phyloP scores from a whole-genome alignment of 2,329 filamentous ascomycete species.

The Neofusicoccum umdonicola region DNA sequence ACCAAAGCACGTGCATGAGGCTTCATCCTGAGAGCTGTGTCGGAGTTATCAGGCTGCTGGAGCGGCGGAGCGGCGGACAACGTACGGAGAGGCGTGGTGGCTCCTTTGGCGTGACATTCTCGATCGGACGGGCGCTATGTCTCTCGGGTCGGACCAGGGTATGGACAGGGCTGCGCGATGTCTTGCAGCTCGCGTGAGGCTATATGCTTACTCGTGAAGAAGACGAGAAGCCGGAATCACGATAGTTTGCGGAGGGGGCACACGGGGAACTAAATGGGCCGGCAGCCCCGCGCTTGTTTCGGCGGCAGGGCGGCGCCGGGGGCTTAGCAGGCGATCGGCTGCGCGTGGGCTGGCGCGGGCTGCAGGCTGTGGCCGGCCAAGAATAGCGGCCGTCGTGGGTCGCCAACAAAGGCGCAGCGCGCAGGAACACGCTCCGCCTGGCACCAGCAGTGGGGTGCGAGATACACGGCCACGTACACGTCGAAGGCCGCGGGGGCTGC shows the following conservation, averaged over 20 bases:
- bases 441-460: neutral
- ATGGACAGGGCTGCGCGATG: neutral
- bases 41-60: neutral
- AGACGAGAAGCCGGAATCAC: neutral
- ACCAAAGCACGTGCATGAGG: neutral
- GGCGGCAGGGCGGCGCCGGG: neutral
- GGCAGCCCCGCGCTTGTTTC: neutral
- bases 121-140: neutral
- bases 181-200: conserved; percentile 1
- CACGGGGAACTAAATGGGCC: conserved; percentile 2
- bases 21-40: neutral
- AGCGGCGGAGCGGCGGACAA: neutral
- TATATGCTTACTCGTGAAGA: neutral
- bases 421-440: neutral
- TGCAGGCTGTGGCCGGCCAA: neutral
- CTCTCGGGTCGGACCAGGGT: neutral
- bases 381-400: neutral
- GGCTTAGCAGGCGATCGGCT: conserved; percentile 4
- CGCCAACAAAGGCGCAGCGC: neutral
- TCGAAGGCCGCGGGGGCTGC: neutral
- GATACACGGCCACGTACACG: neutral
- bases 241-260: conserved; percentile 5
- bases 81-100: neutral
- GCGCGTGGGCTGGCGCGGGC: neutral
- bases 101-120: neutral